These are phyloP conservation scores for Oligophagozyma castellii DNA, from an alignment of 1,139 yeast genomes.

Conservation along the genomic window DNA sequence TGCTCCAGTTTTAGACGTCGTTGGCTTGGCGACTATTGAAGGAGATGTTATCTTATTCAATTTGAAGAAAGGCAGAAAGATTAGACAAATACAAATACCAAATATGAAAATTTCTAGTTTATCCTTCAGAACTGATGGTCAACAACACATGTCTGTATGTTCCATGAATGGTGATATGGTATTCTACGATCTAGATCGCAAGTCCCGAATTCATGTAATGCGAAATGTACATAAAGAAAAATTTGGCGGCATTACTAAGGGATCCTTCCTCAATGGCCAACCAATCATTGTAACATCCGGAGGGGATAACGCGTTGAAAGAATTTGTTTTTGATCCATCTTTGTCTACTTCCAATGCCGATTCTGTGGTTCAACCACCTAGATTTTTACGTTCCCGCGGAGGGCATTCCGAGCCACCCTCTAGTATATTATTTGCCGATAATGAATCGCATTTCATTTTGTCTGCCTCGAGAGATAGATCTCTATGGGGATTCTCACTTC, in stretches of 20 bases:
- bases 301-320: conserved; percentile 81
- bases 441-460: conserved; percentile 67
- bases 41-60: conserved; percentile 61
- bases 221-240: conserved; percentile 60
- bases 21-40: conserved; percentile 62
- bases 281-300: conserved; percentile 87
- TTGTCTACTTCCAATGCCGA: conserved; percentile 48
- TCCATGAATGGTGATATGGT: conserved; percentile 69
- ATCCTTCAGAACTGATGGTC: conserved; percentile 88
- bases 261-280: conserved; percentile 76
- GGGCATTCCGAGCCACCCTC: conserved; percentile 94
- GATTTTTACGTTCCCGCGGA: conserved; percentile 84
- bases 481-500: conserved; percentile 80
- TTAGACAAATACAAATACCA: conserved; percentile 49
- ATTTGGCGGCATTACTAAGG: conserved; percentile 71
- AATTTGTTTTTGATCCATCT: conserved; percentile 87
- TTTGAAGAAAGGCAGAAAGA: conserved; percentile 46
- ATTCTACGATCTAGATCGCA: conserved; percentile 69
- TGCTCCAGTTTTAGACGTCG: conserved; percentile 77
- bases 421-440: conserved; percentile 62
- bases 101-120: conserved; percentile 49
- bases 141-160: conserved; percentile 72
- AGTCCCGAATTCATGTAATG: conserved; percentile 60
- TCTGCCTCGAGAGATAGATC: conserved; percentile 83
- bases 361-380: conserved; percentile 68